phyloP scores from a whole-genome alignment of 495 filamentous ascomycete species.

The Aeminium ludgeri region DNA sequence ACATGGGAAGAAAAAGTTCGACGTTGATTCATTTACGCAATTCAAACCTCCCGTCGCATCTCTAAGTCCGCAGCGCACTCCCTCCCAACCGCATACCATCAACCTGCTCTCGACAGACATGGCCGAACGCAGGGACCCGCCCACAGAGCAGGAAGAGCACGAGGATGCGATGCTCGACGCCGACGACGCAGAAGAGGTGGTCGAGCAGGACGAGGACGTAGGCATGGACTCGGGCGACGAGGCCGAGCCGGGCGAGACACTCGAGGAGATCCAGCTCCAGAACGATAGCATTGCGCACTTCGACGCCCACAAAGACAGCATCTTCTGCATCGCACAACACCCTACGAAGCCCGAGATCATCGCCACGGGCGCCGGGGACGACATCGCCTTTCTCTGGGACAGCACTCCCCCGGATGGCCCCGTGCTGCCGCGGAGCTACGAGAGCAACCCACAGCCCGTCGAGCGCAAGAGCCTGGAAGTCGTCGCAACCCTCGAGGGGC shows the following conservation, averaged over 20 bases:
- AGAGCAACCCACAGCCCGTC: constrained; percentile 41
- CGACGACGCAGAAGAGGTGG: constrained; percentile 26
- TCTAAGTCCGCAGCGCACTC: too few species aligned
- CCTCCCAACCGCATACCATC: too few species aligned
- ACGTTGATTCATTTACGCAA: too few species aligned
- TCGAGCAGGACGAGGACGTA: constrained; percentile 25
- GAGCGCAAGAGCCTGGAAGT: constrained; percentile 43
- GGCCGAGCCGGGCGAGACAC: constrained; percentile 28
- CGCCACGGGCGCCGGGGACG: constrained; percentile 73
- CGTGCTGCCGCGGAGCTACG: constrained; percentile 56
- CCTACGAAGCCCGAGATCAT: constrained; percentile 61
- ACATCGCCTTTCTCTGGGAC: constrained; percentile 69
- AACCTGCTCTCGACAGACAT: too few species aligned
- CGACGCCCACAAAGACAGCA: constrained; percentile 68
- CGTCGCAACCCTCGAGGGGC: constrained; percentile 58
- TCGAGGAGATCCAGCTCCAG: constrained; percentile 56
- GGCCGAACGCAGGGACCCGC: too few species aligned
- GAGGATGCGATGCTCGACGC: constrained; percentile 26
- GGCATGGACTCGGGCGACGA: constrained; percentile 41
- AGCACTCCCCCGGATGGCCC: constrained; percentile 44
- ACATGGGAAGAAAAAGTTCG: too few species aligned
- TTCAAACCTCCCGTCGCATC: too few species aligned
- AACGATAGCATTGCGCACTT: constrained; percentile 91
- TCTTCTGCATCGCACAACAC: constrained; percentile 89
- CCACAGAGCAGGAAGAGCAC: constrained; percentile 14